Evolutionary conservation across 441 rosid species (phyloP), one percentile per base, ranked within the genome.

Genomic region (Brassica balearica): DNA sequence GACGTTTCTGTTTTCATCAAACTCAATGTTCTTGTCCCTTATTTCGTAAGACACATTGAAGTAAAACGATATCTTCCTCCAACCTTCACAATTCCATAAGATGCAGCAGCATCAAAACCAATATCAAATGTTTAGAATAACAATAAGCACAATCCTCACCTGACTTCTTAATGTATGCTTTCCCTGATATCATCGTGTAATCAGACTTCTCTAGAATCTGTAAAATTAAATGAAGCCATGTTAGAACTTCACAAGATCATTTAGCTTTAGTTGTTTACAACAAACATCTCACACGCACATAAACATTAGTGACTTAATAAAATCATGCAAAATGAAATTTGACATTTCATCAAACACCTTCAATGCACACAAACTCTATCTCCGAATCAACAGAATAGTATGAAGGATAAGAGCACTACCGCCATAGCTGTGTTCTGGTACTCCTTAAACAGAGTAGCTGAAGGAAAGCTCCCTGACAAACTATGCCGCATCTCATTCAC

Each of bases 31-130:
- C 92, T 88, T 91, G 82, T 95, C 98, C 84, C 83, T 89, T 84
- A 92, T 93, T 79, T 93, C 99, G 43, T 82, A 95, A 12, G 99
- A 93, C 60, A 93, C 75, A 64, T 92, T 92, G 94, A 95, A 95
- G 82, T 90, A 95, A 82, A 87, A 95, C 8, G 98, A 90, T 64
- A 92, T 92, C 78, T 95, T 93, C 88, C 99, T 93, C 98, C 99
- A 95, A 78, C 99, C 99, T 95, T 74, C 15, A 69, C 10, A 81
- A 32, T 71, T 65, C 67, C 72, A 69, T 17, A 68, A 41, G 8
- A 58, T 17, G n/a, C 19, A 73, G 53, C 32, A 77, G 56, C 34
- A 76, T 62, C 63, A 77, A 74, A 63, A 64, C 68, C 73, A 71
- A 63, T 29, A 19, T 12, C 27, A 61, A 0, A 59, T 32, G 36